These are phyloP conservation scores for Drosera capensis DNA, from an alignment of 148 eudicot species.

Conservation along the genomic window DNA sequence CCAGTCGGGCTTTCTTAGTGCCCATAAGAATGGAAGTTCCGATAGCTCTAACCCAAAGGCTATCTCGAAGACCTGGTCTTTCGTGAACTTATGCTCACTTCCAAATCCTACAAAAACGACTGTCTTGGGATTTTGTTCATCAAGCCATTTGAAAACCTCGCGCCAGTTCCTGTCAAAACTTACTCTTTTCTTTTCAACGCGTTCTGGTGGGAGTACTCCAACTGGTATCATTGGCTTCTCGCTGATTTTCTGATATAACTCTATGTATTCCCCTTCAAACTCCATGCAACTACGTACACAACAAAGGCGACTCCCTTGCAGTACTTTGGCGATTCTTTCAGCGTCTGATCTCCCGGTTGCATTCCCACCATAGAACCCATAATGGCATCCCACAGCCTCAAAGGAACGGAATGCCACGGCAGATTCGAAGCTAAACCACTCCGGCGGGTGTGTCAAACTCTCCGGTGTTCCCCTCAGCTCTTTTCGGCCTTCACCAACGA, in stretches of 20 bases:
- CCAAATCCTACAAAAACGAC: slow-evolving; percentile 21
- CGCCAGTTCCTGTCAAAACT: slow-evolving; percentile 5
- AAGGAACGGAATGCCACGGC: slow-evolving; percentile 4
- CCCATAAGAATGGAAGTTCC: slow-evolving; percentile 13
- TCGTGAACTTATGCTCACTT: slow-evolving; percentile 7
- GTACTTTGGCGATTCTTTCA: slow-evolving; percentile 3
- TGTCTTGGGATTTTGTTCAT: slow-evolving; percentile 6
- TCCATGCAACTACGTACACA: slow-evolving; percentile 7
- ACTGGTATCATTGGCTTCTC: slow-evolving; percentile 6
- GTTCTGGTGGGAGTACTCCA: slow-evolving; percentile 11
- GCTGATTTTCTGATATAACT: neutral
- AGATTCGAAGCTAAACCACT: slow-evolving; percentile 11
- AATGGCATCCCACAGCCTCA: slow-evolving; percentile 6
- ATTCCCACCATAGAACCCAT: neutral
- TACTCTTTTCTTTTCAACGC: neutral
- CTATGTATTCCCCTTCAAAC: slow-evolving; percentile 9
- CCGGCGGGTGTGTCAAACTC: slow-evolving; percentile 6
- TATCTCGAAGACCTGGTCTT: slow-evolving; percentile 11
- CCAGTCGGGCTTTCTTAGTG: slow-evolving; percentile 6
- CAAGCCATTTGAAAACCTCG: slow-evolving; percentile 12
- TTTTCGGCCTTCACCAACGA: slow-evolving; percentile 4
- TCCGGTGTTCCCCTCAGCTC: slow-evolving; percentile 3
- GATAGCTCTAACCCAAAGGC: slow-evolving; percentile 10
- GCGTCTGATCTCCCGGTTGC: slow-evolving; percentile 1
- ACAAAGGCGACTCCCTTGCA: neutral